Conservation (phyloP, 2,329 filamentous ascomycete species). For the Berkeleyomyces basicola region DNA sequence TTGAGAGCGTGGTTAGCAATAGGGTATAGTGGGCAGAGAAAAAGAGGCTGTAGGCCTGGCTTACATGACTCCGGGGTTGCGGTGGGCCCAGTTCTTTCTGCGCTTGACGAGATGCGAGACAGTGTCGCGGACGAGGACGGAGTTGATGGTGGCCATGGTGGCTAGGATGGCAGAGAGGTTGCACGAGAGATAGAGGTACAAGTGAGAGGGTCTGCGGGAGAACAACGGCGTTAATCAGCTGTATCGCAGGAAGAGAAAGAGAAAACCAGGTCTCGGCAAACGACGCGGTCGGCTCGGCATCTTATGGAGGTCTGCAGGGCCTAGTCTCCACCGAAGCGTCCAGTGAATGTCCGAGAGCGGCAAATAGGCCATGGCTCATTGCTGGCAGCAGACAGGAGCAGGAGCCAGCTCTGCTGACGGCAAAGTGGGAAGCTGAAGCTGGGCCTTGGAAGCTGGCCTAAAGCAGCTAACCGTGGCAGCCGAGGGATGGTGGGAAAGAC, state of each 20-base stretch:
- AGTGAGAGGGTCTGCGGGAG: not conserved
- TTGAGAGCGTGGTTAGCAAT: conserved; percentile 3
- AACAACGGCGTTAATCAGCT: not conserved
- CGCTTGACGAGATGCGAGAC: conserved; percentile 26
- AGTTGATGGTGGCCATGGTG: conserved; percentile 28
- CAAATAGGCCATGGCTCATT: not conserved
- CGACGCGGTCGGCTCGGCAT: not conserved
- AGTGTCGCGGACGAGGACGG: conserved; percentile 24
- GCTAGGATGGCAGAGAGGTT: conserved; percentile 21
- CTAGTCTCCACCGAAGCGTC: not conserved
- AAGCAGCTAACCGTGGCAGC: not conserved
- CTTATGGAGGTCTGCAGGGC: not conserved
- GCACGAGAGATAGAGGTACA: conserved; percentile 15
- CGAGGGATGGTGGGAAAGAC: not conserved
- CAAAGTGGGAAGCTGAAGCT: not conserved
- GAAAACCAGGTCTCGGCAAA: not conserved
- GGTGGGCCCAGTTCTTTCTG: conserved; percentile 23
- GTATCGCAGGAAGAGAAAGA: not conserved
- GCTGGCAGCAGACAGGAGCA: not conserved
- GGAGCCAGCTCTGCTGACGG: not conserved
- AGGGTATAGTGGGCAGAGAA: not conserved
- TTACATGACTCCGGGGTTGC: conserved; percentile 24
- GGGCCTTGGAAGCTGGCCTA: not conserved
- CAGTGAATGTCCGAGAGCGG: not conserved
- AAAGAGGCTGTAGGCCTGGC: not conserved